Evolutionary conservation across 1,284 basidiomycete genomes (phyloP).

Genomic region (Tremellales sp.): DNA sequence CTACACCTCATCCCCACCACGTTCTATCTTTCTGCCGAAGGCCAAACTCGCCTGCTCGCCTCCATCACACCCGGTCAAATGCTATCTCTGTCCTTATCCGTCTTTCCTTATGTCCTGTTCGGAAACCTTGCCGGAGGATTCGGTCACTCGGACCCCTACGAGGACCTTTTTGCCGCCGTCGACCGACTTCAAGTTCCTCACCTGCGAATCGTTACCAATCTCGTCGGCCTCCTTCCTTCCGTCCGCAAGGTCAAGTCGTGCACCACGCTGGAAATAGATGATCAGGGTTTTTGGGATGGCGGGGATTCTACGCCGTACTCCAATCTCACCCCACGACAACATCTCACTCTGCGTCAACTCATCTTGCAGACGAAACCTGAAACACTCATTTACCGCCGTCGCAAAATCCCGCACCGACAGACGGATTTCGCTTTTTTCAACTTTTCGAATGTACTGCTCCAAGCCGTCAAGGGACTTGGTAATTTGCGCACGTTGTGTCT

Average conservation of each 20-base stretch:
- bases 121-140: background rate
- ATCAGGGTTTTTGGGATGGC: conserved; percentile 1
- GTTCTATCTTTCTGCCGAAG: background rate
- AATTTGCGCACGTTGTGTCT: background rate
- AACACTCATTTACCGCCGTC: background rate
- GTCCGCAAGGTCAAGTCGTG: background rate
- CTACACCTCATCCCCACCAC: background rate
- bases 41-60: background rate
- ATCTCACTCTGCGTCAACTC: background rate
- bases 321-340: background rate
- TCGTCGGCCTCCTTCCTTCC: background rate
- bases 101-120: background rate
- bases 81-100: background rate
- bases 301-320: background rate
- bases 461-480: background rate
- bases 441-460: background rate
- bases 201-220: background rate
- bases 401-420: background rate
- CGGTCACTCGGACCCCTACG: background rate
- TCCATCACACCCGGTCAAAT: background rate
- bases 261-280: background rate
- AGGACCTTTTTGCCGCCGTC: background rate
- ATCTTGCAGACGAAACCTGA: background rate
- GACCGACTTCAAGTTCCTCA: background rate
- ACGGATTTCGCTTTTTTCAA: background rate